A percentile compares a stretch with the other conserved stretches of the same genome.
Conservation (phyloP, 1,284 basidiomycete genomes). For the Austropuccinia psidii region DNA sequence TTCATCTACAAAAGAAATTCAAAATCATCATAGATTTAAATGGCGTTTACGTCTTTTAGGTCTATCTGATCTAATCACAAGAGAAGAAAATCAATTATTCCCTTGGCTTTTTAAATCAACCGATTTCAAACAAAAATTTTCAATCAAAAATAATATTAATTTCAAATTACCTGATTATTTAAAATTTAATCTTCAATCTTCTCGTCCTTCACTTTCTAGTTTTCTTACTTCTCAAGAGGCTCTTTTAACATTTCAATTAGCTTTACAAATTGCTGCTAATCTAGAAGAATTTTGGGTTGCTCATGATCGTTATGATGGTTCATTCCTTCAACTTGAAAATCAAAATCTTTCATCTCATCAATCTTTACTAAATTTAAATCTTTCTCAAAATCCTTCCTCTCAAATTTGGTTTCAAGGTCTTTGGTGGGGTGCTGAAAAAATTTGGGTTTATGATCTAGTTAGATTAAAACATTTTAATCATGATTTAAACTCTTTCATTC, state of each 20-base stretch:
- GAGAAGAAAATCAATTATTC: conserved; percentile 13
- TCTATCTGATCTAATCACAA: conserved; percentile 1
- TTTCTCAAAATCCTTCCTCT: no score
- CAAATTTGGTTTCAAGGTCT: conserved; percentile 20
- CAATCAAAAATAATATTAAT: not conserved
- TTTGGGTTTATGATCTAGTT: conserved; percentile 22
- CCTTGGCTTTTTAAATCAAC: conserved; percentile 31
- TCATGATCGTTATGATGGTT: conserved; percentile 15
- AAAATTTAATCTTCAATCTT: not conserved
- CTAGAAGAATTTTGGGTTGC: conserved; percentile 21
- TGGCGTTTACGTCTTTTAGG: conserved; percentile 22
- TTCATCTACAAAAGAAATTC: not conserved
- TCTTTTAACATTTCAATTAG: not conserved
- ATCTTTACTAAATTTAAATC: no score
- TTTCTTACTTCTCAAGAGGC: not conserved
- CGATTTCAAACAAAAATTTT: not conserved
- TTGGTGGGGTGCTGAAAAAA: conserved; percentile 34
- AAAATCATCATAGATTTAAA: conserved; percentile 3
- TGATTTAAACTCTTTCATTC: not conserved
- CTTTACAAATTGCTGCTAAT: conserved; percentile 18
- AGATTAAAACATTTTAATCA: no score
- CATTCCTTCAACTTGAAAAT: not conserved
- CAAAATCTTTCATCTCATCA: no score
- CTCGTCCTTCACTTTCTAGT: not conserved
- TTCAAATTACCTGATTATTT: not conserved